Base-by-base conservation (phyloP, 768 basidiomycete species). In the Neoboletus subvelutipes region DNA sequence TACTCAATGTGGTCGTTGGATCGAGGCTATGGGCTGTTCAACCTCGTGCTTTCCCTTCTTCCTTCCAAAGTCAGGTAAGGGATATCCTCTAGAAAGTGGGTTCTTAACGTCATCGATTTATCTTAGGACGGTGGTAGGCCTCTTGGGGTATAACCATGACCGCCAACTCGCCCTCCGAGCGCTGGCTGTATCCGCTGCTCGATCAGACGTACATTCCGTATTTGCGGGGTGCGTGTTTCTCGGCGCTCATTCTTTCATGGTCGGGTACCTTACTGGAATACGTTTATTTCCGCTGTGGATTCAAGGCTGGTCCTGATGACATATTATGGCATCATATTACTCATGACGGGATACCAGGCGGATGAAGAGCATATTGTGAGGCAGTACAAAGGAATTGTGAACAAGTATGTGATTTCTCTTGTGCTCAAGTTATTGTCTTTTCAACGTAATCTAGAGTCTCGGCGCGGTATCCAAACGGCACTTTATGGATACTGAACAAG, bases 101-200 rank as follows among this genome's bases (percentile, higher is more conserved):
- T 12, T 4, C 10, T 33, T 39, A 36, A 51, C 24, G 20, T 45
- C 28, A 43, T 47, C 17, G n/a, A 34, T 43, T 31, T 46, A n/a
- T 48, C 48, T 13, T 57, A 89, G 90, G 72, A 73, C 79, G 20
- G 75, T 92, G 2, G 88, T 90, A 1, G 88, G 90, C 17, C 81
- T 91, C 64, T 76, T 92, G 18, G 90, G 90, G 0, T 92, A 86
- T 73, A 84, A 86, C 51, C 80, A 87, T 54, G 88, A 92, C 64
- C 74, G 89, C 26, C 79, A 78, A 53, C 74, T 88, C 0, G 90
- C 87, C 1, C 74, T 92, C 22, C 80, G 79, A 45, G 86, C 90
- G 0, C 76, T 92, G 3, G 80, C 85, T 0, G 81, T 92, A 18
- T 80, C 87, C 8, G 87, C 88, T 4, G 76, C 79, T 3, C 82